phyloP scores from a whole-genome alignment of 2,329 filamentous ascomycete species.

The Colletotrichum sp. region DNA sequence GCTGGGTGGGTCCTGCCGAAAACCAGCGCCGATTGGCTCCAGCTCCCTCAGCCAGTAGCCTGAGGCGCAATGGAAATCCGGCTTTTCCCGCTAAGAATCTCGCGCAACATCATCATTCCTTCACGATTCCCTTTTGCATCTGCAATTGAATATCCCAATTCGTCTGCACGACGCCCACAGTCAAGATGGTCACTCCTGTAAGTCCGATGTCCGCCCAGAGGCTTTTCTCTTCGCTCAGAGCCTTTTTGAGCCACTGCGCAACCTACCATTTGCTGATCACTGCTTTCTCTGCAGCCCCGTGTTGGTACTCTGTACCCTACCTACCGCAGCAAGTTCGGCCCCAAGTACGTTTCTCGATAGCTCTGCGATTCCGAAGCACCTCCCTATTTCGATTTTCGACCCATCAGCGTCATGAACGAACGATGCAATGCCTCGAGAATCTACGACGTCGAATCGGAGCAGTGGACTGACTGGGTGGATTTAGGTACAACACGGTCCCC shows the following conservation, averaged over 20 bases:
- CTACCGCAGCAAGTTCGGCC: constrained; percentile 61
- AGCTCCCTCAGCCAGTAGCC: constrained; percentile 12
- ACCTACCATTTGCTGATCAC: background rate
- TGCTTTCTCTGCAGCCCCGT: background rate
- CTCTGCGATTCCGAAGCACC: background rate
- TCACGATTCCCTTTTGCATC: constrained; percentile 23
- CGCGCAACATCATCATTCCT: constrained; percentile 21
- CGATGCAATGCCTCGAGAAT: background rate
- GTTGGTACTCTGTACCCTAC: constrained; percentile 15
- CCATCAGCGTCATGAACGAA: no score
- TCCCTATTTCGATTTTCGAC: background rate
- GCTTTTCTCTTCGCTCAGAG: no score
- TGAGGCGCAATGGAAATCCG: constrained; percentile 21
- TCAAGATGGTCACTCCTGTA: constrained; percentile 48
- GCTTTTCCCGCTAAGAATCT: constrained; percentile 24
- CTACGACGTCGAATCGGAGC: background rate
- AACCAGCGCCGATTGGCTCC: constrained; percentile 5
- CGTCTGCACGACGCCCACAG: constrained; percentile 31
- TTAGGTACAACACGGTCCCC: constrained; percentile 64
- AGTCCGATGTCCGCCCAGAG: constrained; percentile 18
- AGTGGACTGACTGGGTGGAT: constrained; percentile 30
- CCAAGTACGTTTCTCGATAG: constrained; percentile 56
- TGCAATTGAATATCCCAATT: constrained; percentile 39
- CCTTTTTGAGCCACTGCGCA: background rate
- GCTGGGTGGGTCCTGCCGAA: background rate